Evolutionary conservation across 768 basidiomycete species (phyloP), one percentile per base, ranked within the genome.

Genomic region (Mycena olivaceomarginata): DNA sequence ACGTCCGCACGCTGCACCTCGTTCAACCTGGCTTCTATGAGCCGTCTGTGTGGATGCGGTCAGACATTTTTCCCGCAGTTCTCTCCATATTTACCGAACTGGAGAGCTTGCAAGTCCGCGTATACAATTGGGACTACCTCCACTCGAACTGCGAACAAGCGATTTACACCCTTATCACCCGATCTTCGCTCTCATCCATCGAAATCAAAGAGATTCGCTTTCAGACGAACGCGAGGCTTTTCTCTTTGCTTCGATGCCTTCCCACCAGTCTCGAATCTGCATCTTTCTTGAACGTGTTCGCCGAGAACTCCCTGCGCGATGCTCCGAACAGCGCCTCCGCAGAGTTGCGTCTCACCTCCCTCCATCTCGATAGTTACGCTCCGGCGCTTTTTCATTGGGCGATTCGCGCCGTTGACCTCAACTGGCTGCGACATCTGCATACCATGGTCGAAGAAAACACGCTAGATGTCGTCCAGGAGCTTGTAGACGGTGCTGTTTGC

Each of bases 1-100:
- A 67, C 45, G 56, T 73, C 22, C 65, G 72, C 40, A 59, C 65
- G 10, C 43, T 73, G 53, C 65, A 60, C 37, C 72, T 73, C 18
- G 25, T 73, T 45, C 72, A 73, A 60, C 65, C 72, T 46, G 31
- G 18, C 51, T 39, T 66, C 15, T 18, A 73, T 67, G 4, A 73
- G 72, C 56, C 64, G 18, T 73, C 65, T 18, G 53, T 40, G 41
- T 73, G 72, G 72, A 73, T 67, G 72, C n/a, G 67, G 65, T 66
- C 65, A 51, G 59, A 39, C 64, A 66, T 73, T 48, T 41, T 73
- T 64, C 72, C 72, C 56, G 4, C 13, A 5, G 60, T 73, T 53
- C 72, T 73, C 43, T 45, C 72, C 56, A 10, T 53, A 4, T 22
- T 72, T 25, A 63, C 59, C 60, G 12, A 51, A 39, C 60, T 72